A percentile compares a stretch with the other conserved stretches of the same genome.
phyloP scores from a whole-genome alignment of 1,139 yeast species.

The Zhuliangozyma blackwelliae region DNA sequence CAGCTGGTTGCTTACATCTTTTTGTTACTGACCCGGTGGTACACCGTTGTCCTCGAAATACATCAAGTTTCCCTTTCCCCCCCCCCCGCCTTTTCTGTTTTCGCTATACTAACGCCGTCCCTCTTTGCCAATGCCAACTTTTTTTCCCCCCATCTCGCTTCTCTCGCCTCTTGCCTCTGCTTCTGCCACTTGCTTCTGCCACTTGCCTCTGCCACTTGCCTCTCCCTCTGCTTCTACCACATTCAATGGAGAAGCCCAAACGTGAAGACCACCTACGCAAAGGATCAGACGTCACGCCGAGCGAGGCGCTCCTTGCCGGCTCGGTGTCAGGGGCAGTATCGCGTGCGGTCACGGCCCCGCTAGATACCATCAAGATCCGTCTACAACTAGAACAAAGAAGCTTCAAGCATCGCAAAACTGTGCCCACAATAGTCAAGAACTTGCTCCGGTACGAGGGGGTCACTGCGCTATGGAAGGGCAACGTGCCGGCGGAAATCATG shows the following conservation, averaged over 20 bases:
- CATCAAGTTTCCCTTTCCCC: too few species aligned
- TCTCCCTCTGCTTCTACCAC: too few species aligned
- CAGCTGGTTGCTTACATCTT: too few species aligned
- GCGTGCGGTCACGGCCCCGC: conserved; percentile 76
- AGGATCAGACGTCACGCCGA: conserved; percentile 45
- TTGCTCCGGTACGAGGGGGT: conserved; percentile 37
- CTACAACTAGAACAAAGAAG: conserved; percentile 50
- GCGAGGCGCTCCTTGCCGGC: conserved; percentile 58
- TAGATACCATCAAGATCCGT: conserved; percentile 85
- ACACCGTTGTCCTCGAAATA: too few species aligned
- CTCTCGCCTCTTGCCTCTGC: too few species aligned
- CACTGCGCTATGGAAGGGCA: conserved; percentile 84
- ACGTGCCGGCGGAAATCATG: conserved; percentile 84
- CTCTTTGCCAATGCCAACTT: too few species aligned
- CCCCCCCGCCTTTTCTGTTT: too few species aligned
- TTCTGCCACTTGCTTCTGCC: too few species aligned
- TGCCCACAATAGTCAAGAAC: conserved; percentile 13
- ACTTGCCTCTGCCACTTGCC: too few species aligned
- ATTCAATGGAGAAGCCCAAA: conserved; percentile 9
- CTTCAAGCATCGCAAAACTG: conserved; percentile 11
- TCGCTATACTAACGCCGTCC: too few species aligned
- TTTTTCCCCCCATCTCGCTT: too few species aligned
- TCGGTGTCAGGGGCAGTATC: conserved; percentile 68
- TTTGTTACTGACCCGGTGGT: too few species aligned
- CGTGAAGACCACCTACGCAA: conserved; percentile 48